These are phyloP conservation scores for Metschnikowia picachoensis DNA, from an alignment of 805 yeast genomes.

Conservation along the genomic window DNA sequence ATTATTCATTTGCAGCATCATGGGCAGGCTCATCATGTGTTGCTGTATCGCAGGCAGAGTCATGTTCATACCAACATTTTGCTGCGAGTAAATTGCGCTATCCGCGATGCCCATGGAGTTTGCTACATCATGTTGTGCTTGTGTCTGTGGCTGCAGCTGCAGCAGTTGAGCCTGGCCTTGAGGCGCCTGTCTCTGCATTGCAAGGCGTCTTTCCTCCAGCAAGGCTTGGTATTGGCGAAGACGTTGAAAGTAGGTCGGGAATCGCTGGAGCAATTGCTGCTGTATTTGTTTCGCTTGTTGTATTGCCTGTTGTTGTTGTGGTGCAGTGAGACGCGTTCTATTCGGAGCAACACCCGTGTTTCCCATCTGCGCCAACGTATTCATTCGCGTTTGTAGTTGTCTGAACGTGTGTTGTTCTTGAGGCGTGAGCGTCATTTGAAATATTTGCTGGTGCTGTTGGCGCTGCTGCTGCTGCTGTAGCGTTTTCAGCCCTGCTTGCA, in stretches of 20 bases:
- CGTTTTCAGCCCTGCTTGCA: conserved; percentile 13
- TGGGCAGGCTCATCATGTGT: conserved; percentile 21
- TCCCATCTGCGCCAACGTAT: conserved; percentile 40
- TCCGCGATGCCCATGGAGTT: conserved; percentile 6
- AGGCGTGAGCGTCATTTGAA: conserved; percentile 37
- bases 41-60: conserved; percentile 19
- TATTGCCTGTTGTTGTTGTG: conserved; percentile 42
- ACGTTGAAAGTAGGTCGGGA: conserved; percentile 36
- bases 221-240: conserved; percentile 34
- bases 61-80: conserved; percentile 12
- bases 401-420: conserved; percentile 41
- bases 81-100: conserved; percentile 10
- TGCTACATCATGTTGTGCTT: conserved; percentile 9
- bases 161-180: conserved; percentile 13
- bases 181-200: conserved; percentile 18
- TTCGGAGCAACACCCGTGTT: conserved; percentile 43
- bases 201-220: conserved; percentile 23
- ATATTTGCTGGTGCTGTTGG: conserved; percentile 38
- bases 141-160: conserved; percentile 13
- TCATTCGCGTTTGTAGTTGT: conserved; percentile 38
- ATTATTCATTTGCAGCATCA: conserved; percentile 17
- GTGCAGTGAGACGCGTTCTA: conserved; percentile 37
- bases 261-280: conserved; percentile 34
- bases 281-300: conserved; percentile 39
- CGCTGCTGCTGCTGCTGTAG: conserved; percentile 31